These are phyloP conservation scores for Colletotrichum chrysophilum DNA, from an alignment of 2,329 filamentous ascomycete species.

Conservation along the genomic window DNA sequence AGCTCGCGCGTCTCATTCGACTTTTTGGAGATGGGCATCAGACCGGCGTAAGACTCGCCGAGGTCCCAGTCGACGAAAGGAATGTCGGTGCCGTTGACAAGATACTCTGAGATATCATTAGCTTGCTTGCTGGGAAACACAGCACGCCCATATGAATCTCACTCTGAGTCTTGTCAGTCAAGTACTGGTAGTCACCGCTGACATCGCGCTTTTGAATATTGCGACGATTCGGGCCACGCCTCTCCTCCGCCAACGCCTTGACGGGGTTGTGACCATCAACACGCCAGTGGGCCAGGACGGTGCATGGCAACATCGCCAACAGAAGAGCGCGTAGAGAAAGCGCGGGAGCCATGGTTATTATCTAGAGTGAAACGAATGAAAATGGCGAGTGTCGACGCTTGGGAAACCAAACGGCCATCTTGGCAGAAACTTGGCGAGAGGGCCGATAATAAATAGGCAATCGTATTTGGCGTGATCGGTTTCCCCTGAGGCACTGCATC, in stretches of 20 bases:
- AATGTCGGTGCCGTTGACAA: conserved; percentile 67
- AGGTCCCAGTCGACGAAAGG: conserved; percentile 76
- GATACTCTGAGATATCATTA: conserved; percentile 54
- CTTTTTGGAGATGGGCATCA: conserved; percentile 59
- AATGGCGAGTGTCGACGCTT: neutral
- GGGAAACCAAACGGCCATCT: neutral
- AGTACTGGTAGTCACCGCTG: neutral
- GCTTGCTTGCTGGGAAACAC: accelerated
- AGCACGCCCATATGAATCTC: accelerated
- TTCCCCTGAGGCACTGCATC: neutral
- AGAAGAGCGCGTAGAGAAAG: neutral
- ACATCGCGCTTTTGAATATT: neutral
- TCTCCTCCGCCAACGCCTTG: neutral
- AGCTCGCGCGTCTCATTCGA: conserved; percentile 54
- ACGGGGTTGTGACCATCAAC: neutral
- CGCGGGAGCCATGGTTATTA: neutral
- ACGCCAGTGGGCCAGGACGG: conserved; percentile 1
- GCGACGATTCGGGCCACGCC: neutral
- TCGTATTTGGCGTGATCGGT: neutral
- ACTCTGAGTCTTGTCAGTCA: conserved; percentile 8
- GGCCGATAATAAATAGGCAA: neutral
- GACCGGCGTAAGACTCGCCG: conserved; percentile 68
- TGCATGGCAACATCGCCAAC: neutral
- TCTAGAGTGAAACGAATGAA: neutral
- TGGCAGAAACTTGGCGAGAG: neutral